phyloP scores from a whole-genome alignment of 345 rosid species.

The Jatropha curcas region DNA sequence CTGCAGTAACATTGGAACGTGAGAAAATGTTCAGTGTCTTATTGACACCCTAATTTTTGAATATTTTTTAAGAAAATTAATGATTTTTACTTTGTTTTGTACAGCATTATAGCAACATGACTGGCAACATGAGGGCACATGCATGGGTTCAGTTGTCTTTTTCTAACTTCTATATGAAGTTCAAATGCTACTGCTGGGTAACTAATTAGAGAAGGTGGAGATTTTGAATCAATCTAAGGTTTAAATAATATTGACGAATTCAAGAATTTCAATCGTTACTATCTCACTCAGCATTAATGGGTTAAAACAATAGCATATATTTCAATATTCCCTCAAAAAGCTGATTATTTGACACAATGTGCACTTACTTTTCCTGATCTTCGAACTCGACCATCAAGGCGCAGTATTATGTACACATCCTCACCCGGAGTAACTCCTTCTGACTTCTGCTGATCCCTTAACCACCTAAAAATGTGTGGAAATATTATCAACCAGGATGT shows the following conservation, averaged over 20 bases:
- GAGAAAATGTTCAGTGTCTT: background rate
- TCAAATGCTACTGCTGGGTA: background rate
- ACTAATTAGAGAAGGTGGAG: background rate
- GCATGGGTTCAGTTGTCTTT: background rate
- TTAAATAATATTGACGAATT: background rate
- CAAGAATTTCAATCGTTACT: slow-evolving; percentile 3
- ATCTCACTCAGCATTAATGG: background rate
- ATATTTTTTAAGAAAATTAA: background rate
- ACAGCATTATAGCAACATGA: background rate
- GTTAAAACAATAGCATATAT: background rate
- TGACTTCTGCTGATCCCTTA: slow-evolving; percentile 81
- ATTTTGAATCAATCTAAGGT: background rate
- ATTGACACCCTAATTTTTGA: background rate
- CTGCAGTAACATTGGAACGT: slow-evolving; percentile 31
- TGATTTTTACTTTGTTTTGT: too few relatives aligned
- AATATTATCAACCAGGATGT: slow-evolving; percentile 17
- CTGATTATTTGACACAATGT: background rate
- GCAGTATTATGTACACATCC: slow-evolving; percentile 83
- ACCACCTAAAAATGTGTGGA: slow-evolving; percentile 60
- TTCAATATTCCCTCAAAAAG: background rate
- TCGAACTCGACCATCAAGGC: slow-evolving; percentile 94
- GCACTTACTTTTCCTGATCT: slow-evolving; percentile 80
- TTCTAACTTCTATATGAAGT: background rate
- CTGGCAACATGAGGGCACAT: background rate
- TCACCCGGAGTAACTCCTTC: slow-evolving; percentile 87